Evolutionary conservation across 768 basidiomycete species (phyloP).

Genomic region (Rhizopogon vulgaris): DNA sequence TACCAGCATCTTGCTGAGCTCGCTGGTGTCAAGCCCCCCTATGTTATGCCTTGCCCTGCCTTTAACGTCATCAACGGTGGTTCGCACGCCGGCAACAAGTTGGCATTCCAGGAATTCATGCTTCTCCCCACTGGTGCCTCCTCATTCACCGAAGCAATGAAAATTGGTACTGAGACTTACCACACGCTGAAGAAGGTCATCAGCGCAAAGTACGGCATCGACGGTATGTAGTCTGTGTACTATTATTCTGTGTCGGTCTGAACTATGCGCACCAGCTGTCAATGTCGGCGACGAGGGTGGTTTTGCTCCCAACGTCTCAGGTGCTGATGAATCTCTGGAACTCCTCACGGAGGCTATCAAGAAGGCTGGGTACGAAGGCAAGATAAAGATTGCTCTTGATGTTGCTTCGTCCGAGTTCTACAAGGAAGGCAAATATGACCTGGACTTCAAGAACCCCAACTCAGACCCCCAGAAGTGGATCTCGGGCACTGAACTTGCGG

Average conservation of each 20-base stretch:
- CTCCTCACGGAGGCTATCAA: conserved; percentile 94
- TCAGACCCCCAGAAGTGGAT: conserved; percentile 97
- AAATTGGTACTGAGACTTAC: conserved; percentile 97
- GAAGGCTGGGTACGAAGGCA: conserved; percentile 97
- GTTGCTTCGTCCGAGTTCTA: conserved; percentile 99
- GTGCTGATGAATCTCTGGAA: conserved; percentile 96
- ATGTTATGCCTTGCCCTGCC: conserved; percentile 84
- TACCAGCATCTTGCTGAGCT: conserved; percentile 96
- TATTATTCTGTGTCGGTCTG: background rate
- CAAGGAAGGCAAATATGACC: conserved; percentile 99
- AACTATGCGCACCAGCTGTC: conserved; percentile 53
- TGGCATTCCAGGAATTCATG: conserved; percentile 99
- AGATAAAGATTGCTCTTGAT: conserved; percentile 97
- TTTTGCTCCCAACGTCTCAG: conserved; percentile 96
- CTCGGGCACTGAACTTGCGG: conserved; percentile 86
- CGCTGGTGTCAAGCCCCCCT: conserved; percentile 92
- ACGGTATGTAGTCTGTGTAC: conserved; percentile 51
- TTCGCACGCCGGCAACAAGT: conserved; percentile 98
- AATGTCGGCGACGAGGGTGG: conserved; percentile 99
- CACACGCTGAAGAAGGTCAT: conserved; percentile 99
- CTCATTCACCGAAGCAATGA: conserved; percentile 94
- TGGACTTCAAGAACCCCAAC: conserved; percentile 99
- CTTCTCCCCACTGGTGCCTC: conserved; percentile 90
- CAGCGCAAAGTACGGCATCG: conserved; percentile 97
- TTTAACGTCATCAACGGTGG: conserved; percentile 99